Percentiles rank a stretch among this genome's conserved stretches.
Conservation (phyloP, 2,329 filamentous ascomycete genomes). For the Aspergillus chevalieri region DNA sequence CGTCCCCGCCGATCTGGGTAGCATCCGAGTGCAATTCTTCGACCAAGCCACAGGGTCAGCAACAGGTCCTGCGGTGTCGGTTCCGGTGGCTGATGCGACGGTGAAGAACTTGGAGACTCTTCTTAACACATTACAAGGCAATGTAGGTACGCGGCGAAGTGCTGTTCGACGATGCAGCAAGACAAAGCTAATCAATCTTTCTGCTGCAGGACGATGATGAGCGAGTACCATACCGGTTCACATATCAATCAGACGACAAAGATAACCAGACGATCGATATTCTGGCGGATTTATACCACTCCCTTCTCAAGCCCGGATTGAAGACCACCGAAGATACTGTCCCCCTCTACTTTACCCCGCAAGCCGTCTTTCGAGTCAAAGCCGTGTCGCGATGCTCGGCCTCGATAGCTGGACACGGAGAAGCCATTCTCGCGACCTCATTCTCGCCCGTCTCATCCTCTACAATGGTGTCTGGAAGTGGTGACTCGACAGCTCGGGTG, state of each 20-base stretch:
- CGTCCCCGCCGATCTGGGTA: constrained; percentile 64
- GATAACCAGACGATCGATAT: constrained; percentile 39
- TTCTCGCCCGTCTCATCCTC: constrained; percentile 76
- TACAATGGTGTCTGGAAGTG: constrained; percentile 78
- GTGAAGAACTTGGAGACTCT: constrained; percentile 86
- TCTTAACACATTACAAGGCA: constrained; percentile 74
- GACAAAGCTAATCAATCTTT: constrained; percentile 2
- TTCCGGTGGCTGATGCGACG: constrained; percentile 76
- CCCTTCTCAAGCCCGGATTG: constrained; percentile 45
- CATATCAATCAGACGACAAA: constrained; percentile 45
- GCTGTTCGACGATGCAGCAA: not conserved
- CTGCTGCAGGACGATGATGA: constrained; percentile 50
- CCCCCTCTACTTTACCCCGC: constrained; percentile 63
- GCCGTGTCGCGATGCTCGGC: constrained; percentile 85
- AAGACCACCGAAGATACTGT: constrained; percentile 58
- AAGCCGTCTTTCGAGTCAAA: constrained; percentile 90
- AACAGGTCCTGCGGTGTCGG: constrained; percentile 65
- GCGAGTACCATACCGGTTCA: constrained; percentile 61
- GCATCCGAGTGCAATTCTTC: constrained; percentile 78
- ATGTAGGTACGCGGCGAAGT: constrained; percentile 45
- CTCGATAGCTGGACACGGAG: constrained; percentile 82
- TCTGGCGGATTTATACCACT: constrained; percentile 44
- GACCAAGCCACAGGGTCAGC: constrained; percentile 67
- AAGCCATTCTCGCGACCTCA: constrained; percentile 77
- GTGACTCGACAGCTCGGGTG: constrained; percentile 83